Conservation (phyloP, 2,329 filamentous ascomycete genomes). For the Botrytis cinerea region DNA sequence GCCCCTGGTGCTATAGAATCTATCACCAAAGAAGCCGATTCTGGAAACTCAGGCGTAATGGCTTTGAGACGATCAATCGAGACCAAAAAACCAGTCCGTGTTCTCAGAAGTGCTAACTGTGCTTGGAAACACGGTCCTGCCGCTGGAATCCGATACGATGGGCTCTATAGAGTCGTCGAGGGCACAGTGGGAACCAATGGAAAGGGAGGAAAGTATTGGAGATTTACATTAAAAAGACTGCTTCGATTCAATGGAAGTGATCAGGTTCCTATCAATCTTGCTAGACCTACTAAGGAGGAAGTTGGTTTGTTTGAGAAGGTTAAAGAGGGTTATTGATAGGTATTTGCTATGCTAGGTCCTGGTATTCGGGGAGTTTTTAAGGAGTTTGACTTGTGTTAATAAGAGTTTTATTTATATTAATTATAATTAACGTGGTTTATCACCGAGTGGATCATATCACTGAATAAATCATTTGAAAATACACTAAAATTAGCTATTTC, state of each 20-base stretch:
- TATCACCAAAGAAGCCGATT: background rate
- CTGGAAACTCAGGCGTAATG: background rate
- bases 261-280: background rate
- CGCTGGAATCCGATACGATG: constrained; percentile 2
- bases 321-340: background rate
- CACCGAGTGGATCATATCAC: no score
- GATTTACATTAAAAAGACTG: background rate
- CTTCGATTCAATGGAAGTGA: background rate
- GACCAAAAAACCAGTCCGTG: background rate
- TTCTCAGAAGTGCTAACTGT: background rate
- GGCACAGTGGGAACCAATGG: background rate
- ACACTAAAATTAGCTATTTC: no score
- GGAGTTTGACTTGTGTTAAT: background rate
- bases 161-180: background rate
- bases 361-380: no score
- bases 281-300: background rate
- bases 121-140: background rate
- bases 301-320: background rate
- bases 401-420: no score
- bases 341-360: background rate
- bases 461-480: no score
- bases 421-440: no score
- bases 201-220: background rate
- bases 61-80: background rate
- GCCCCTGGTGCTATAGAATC: background rate